These are phyloP conservation scores for Dioscorea dumetorum DNA, from an alignment of 106 monocot genomes.

Conservation along the genomic window DNA sequence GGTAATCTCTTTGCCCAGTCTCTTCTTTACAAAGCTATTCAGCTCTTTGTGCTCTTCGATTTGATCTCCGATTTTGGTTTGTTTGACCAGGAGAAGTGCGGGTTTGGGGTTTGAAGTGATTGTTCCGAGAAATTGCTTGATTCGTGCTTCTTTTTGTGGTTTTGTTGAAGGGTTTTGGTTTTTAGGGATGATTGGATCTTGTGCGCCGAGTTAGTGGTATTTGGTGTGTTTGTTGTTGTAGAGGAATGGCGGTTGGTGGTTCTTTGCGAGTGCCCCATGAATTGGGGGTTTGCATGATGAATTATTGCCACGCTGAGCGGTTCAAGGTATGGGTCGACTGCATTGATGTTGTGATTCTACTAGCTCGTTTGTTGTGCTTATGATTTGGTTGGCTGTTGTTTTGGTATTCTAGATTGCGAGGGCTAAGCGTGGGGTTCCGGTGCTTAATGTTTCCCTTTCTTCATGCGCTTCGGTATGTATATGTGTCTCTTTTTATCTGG, in stretches of 20 bases:
- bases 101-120: no score
- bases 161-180: no score
- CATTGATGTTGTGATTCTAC: not conserved
- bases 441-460: conserved; percentile 18
- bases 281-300: conserved; percentile 8
- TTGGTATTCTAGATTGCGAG: conserved; percentile 24
- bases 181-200: no score
- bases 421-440: conserved; percentile 11
- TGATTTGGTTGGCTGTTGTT: not conserved
- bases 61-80: no score
- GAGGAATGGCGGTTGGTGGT: conserved; percentile 26
- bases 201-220: no score
- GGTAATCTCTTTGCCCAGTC: no score
- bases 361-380: not conserved
- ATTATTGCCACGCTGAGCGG: conserved; percentile 2
- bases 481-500: not conserved
- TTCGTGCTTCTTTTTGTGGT: no score
- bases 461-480: conserved; percentile 29
- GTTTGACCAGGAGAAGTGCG: no score
- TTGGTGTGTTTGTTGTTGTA: no score
- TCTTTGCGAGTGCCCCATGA: conserved; percentile 21
- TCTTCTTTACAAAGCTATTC: no score
- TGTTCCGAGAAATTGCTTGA: no score
- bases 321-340: conserved; percentile 16
- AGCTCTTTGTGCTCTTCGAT: no score